Base-by-base conservation (phyloP, 805 yeast genomes). In the Ogataea sp. region DNA sequence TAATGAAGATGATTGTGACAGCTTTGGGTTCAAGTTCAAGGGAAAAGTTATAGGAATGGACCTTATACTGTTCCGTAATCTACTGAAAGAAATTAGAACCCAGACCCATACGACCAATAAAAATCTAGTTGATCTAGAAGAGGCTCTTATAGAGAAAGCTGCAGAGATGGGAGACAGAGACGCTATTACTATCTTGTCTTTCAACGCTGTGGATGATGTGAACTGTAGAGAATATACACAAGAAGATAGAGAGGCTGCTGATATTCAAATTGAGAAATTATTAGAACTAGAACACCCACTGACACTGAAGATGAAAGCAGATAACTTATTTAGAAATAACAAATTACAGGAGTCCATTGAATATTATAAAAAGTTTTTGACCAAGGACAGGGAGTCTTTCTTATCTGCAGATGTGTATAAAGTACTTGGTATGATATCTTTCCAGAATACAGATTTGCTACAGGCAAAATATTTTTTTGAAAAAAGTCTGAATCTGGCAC, bases 151-250 rank as follows among this genome's bases (percentile, higher is more conserved):
- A n/a, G 94, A 87, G 43, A 71, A 71, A 38, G 86, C 95, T 13
- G 95, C 95, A 0, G 94, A 84, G 50, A 51, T 76, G 51, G 96
- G 96, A 1, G 77, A 83, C 50, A 73, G 78, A 45, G 86, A 87
- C 57, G 96, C 96, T 0, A 74, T 88, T 18, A 67, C 90, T 1
- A 64, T 84, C 11, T 56, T 89, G 17, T 77, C 90, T 3, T 86
- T 80, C 47, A 78, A 80, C 36, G 77, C 84, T 2, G 58, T 84
- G 23, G 60, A 64, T 18, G 64, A 61, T 31, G 52, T 53, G 9
- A 53, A 56, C 2, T 20, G 29, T 4, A 37, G 31, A 20, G 59
- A 61, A 1, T 57, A 59, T 18, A 42, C 66, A 0, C 53, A 59
- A 10, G 84, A 76, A 2, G 95, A 86, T 50, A 72, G 70, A 45